Evolutionary conservation across 2,329 filamentous ascomycete genomes (phyloP), one percentile per base, ranked within the genome.

Genomic region (Emericellopsis cladophorae): DNA sequence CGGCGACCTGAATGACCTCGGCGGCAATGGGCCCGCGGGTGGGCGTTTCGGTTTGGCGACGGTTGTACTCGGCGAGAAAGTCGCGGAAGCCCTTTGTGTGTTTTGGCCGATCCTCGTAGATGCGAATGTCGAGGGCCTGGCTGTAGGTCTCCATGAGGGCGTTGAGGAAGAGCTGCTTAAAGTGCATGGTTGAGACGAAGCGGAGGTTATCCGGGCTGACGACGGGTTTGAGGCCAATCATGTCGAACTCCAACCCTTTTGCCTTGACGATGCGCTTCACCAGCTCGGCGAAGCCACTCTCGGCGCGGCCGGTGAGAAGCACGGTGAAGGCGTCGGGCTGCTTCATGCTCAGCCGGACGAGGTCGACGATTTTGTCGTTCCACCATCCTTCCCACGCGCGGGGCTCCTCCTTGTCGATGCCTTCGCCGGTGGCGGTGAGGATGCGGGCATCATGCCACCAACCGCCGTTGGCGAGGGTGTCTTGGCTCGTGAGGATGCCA

Each of bases 381-480:
- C 92, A 98, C 84, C 86, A 95, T 31, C 88, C 88, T 43, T 84
- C 68, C 90, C 90, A 98, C 9, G 76, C 89, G 21, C 79, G 78
- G 34, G 74, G 67, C 58, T 96, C 89, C 61, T 96, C 92, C 43
- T 75, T 76, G 40, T 86, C 85, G 6, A 81, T 58, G 14, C 92
- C 92, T 43, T 87, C 74, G 40, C 92, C 92, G 1, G 88, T 95
- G 2, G 89, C 81, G 10, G 82, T 78, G 21, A 98, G 77, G 46
- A 98, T 89, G 47, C 77, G 78, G 35, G 78, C 75, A 55, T 96
- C 89, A 61, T 98, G 92, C 92, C 92, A 98, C 92, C 92, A 98
- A 46, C 90, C 88, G 48, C 89, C 90, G 49, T 82, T 84, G 46
- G 79, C 66, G 51, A 96, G 85, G 40, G 75, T 70, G 48, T 93